Evolutionary conservation across 2,329 filamentous ascomycete genomes (phyloP).

Genomic region (Fusarium oligoseptatum): DNA sequence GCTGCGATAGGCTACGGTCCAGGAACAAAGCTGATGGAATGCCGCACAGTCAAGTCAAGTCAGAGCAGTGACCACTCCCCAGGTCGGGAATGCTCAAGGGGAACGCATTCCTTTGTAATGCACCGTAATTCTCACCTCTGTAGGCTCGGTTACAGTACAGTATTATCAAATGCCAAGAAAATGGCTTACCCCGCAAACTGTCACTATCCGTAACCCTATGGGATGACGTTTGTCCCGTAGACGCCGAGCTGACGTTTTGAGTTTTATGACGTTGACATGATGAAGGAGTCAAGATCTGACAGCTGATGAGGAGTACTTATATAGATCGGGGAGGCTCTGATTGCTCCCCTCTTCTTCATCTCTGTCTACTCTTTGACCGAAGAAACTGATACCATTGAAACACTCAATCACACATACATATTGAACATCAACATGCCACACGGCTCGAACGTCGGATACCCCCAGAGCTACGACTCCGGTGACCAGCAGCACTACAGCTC

Average conservation of each 20-base stretch:
- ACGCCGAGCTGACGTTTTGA: not conserved
- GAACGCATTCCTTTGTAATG: too few species aligned
- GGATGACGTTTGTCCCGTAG: conserved; percentile 14
- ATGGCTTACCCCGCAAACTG: not conserved
- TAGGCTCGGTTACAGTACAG: too few species aligned
- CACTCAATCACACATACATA: not conserved
- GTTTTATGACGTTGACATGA: conserved; percentile 34
- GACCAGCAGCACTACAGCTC: conserved; percentile 31
- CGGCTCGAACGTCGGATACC: conserved; percentile 27
- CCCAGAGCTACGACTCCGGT: conserved; percentile 24
- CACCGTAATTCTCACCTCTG: not conserved
- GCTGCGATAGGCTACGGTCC: not conserved
- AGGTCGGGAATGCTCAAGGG: not conserved
- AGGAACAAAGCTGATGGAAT: not conserved
- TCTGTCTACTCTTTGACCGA: not conserved
- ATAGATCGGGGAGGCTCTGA: not conserved
- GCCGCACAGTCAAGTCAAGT: not conserved
- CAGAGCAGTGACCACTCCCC: not conserved
- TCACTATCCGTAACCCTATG: not conserved
- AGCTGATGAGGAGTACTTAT: not conserved
- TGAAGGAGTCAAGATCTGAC: not conserved
- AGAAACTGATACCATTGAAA: not conserved
- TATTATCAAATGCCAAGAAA: not conserved
- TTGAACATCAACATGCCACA: conserved; percentile 9
- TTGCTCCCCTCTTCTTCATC: not conserved